Evolutionary conservation across 208 protist genomes (phyloP), one percentile per base, ranked within the genome.

Genomic region (Crithidia brevicula): DNA sequence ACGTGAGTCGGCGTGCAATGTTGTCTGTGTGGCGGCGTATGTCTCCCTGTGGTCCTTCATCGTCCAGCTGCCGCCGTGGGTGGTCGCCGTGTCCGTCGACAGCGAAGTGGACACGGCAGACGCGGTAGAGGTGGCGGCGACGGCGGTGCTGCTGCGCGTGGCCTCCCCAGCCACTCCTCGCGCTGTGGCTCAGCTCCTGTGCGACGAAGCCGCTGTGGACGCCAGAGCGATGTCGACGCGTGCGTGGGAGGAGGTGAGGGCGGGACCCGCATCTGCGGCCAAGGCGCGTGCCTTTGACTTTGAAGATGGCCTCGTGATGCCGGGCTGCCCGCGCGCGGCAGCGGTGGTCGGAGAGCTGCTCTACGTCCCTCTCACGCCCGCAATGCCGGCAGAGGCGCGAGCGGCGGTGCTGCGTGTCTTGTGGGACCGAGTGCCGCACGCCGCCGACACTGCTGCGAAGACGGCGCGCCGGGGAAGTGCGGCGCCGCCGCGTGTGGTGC

Each of bases 341-440:
- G 71, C 42, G 30, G 52, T 79, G 10, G 61, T 69, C 23, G 60
- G 62, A 31, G 74, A 79, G 45, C 67, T 81, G 20, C 22, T 86
- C 22, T 85, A 81, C 31, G 27, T 90, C 4, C 85, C 85, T 0
- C 56, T 90, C 18, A 66, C 63, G 0, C 49, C 72, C 15, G 30
- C 27, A 5, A 74, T 85, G 65, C 38, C 38, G 3, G 11, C 56
- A 18, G 23, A 6, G 36, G 66, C 36, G 34, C 72, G 67, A 27
- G 54, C 30, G 3, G 51, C 36, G 16, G 40, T 83, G 18, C 42
- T 83, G 43, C 58, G 51, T 16, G 51, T 72, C 9, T 31, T 83
- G 43, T 70, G 65, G 61, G 67, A 79, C 1, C 40, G 67, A 38
- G 66, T 78, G 4, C 67, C 66, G 33, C 70, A 50, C n/a, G 31